Evolutionary conservation across 345 rosid genomes (phyloP).

Genomic region (Melaleuca quinquenervia): DNA sequence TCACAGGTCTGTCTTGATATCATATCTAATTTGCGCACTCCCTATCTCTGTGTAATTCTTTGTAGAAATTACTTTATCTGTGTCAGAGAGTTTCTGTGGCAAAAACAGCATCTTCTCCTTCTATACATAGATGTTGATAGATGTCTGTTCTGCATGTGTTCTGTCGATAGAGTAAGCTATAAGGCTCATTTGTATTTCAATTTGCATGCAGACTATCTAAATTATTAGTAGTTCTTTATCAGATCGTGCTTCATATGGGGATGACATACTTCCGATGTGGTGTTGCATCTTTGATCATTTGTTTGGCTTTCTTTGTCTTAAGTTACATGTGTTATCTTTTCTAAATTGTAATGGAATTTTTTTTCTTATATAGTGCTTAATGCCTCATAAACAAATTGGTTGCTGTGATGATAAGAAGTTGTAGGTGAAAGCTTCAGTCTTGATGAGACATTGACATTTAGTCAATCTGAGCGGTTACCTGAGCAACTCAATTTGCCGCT

Average conservation of each 20-base stretch:
- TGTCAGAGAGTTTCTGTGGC: not conserved
- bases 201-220: not conserved
- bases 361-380: not conserved
- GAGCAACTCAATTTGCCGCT: slow-evolving; percentile 24
- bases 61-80: not conserved
- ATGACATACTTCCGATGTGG: not conserved
- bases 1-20: slow-evolving; percentile 35
- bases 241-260: not conserved
- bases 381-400: not conserved
- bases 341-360: not conserved
- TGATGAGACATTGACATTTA: slow-evolving; percentile 20
- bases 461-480: slow-evolving; percentile 50
- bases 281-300: not conserved
- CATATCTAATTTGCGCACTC: not conserved
- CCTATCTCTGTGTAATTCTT: not conserved
- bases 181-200: not conserved
- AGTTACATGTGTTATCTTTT: not conserved
- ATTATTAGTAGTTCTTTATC: not conserved
- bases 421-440: slow-evolving; percentile 8
- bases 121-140: not conserved
- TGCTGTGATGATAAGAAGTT: slow-evolving; percentile 23
- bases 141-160: not conserved
- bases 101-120: not conserved
- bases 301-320: not conserved
- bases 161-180: not conserved